Percentiles rank a stretch among this genome's conserved stretches.
Conservation (phyloP, 1,284 basidiomycete species). For the Puccinia horiana region DNA sequence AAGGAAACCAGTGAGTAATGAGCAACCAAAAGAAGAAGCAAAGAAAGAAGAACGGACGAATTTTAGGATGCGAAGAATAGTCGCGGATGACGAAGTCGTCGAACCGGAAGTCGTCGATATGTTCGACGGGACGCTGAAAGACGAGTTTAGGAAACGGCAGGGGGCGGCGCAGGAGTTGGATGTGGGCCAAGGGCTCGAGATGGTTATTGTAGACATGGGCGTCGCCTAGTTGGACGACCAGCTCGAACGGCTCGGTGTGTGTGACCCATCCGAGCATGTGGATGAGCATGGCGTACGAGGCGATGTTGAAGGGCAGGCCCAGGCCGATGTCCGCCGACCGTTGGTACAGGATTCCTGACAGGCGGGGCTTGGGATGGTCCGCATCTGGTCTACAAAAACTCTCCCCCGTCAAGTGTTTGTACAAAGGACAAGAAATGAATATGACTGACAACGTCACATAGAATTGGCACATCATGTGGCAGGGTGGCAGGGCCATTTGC, state of each 20-base stretch:
- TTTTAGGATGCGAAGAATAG: conserved; percentile 80
- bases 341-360: conserved; percentile 97
- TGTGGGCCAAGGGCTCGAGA: conserved; percentile 72
- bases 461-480: conserved; percentile 98
- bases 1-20: not conserved
- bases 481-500: conserved; percentile 93
- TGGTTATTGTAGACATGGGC: conserved; percentile 96
- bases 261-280: conserved; percentile 95
- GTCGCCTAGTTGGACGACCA: conserved; percentile 91
- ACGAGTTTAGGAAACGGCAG: conserved; percentile 77
- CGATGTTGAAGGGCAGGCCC: conserved; percentile 98
- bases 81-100: conserved; percentile 83
- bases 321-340: conserved; percentile 95
- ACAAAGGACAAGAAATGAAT: conserved; percentile 54
- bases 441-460: conserved; percentile 79
- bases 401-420: conserved; percentile 58
- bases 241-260: conserved; percentile 78
- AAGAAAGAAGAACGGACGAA: conserved; percentile 59
- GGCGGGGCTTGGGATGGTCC: conserved; percentile 63
- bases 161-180: conserved; percentile 78
- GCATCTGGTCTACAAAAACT: conserved; percentile 50
- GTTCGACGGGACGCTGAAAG: conserved; percentile 67
- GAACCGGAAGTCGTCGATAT: conserved; percentile 80
- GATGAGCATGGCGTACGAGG: conserved; percentile 91
- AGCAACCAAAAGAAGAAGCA: not conserved